phyloP scores from a whole-genome alignment of 352 stramenopile genomes.

The Pseudoperonospora humuli region DNA sequence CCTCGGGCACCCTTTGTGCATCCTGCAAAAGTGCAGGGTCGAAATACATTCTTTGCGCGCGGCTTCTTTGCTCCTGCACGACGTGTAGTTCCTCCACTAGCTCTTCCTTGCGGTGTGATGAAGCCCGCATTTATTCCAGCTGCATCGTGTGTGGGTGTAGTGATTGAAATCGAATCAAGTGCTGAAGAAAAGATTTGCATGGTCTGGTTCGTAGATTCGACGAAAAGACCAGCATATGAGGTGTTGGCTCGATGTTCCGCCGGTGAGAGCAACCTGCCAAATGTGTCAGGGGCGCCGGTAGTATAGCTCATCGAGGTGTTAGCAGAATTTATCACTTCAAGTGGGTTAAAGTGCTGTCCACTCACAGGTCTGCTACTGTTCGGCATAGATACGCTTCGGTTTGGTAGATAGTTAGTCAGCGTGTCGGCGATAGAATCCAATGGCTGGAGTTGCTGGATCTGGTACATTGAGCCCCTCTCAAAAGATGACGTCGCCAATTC shows the following conservation, averaged over 20 bases:
- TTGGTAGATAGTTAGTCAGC: conserved; percentile 33
- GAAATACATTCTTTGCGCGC: conserved; percentile 67
- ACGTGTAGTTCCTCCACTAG: conserved; percentile 1
- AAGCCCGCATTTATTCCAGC: conserved; percentile 11
- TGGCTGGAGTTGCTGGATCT: conserved; percentile 28
- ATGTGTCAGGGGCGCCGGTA: neutral
- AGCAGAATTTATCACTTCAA: conserved; percentile 11
- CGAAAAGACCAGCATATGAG: conserved; percentile 21
- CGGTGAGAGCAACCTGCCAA: conserved; percentile 11
- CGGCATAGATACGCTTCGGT: neutral
- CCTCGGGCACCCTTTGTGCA: conserved; percentile 75
- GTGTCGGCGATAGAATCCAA: conserved; percentile 24
- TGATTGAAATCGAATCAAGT: conserved; percentile 23
- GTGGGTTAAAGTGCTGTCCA: conserved; percentile 14
- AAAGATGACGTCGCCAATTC: conserved; percentile 3
- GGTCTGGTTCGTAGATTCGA: conserved; percentile 5
- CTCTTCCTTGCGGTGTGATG: conserved; percentile 19
- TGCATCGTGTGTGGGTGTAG: conserved; percentile 9
- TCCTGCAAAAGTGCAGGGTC: conserved; percentile 42
- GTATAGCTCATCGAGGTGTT: conserved; percentile 2
- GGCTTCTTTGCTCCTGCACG: conserved; percentile 48
- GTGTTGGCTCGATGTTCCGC: conserved; percentile 1
- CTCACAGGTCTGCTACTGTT: conserved; percentile 6
- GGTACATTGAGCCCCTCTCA: neutral
- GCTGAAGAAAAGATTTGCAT: conserved; percentile 21